These are phyloP conservation scores for Knoxdaviesia proteae DNA, from an alignment of 2,329 filamentous ascomycete genomes.

Conservation along the genomic window DNA sequence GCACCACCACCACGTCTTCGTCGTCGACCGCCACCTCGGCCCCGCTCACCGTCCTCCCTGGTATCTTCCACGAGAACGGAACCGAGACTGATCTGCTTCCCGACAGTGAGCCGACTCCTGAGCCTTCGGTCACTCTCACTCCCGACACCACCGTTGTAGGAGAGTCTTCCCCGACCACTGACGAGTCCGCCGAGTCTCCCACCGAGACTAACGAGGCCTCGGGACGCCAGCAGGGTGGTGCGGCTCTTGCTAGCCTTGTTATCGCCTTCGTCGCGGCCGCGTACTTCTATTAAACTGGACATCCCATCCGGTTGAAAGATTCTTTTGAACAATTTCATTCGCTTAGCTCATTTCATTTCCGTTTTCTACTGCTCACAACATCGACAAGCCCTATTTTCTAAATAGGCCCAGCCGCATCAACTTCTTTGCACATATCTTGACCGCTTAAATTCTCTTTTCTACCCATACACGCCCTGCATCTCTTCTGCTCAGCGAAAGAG, in stretches of 20 bases:
- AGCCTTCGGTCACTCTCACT: background rate
- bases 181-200: slow-evolving; percentile 3
- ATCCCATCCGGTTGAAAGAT: background rate
- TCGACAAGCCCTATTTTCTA: background rate
- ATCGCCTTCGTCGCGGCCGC: slow-evolving; percentile 33
- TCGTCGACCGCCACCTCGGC: slow-evolving; percentile 1
- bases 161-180: slow-evolving; percentile 1
- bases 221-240: slow-evolving; percentile 24
- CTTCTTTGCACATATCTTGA: background rate
- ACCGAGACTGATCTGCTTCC: slow-evolving; percentile 10
- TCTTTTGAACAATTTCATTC: slow-evolving; percentile 4
- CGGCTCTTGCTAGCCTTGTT: slow-evolving; percentile 30
- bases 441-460: background rate
- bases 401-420: background rate
- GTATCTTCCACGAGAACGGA: slow-evolving; percentile 33
- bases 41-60: slow-evolving; percentile 14
- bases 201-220: slow-evolving; percentile 17
- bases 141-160: background rate
- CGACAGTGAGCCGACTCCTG: background rate
- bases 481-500: background rate
- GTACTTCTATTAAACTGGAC: slow-evolving; percentile 19
- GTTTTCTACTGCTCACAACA: background rate
- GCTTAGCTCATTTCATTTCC: slow-evolving; percentile 3
- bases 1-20: slow-evolving; percentile 2
- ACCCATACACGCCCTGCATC: background rate